Conservation (phyloP, 2,329 filamentous ascomycete species). For the Davidsoniella neocaledoniae region DNA sequence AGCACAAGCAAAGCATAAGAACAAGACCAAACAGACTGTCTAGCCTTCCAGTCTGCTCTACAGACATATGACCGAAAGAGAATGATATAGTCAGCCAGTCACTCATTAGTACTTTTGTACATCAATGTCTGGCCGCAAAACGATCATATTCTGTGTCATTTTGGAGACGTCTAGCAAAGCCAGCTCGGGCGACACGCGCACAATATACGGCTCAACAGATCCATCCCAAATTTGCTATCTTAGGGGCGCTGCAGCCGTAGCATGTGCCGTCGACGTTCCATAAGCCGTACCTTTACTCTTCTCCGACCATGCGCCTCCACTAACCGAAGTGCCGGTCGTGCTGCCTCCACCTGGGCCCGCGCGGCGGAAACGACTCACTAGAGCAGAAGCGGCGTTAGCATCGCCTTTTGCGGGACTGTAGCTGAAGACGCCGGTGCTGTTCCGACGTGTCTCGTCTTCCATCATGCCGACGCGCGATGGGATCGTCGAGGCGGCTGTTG, state of each 20-base stretch:
- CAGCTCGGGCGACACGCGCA: conserved; percentile 5
- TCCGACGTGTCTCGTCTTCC: conserved; percentile 10
- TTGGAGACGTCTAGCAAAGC: conserved; percentile 5
- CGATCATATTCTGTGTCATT: conserved; percentile 6
- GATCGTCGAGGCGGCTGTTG: neutral
- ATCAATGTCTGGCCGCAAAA: conserved; percentile 2
- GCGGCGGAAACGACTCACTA: conserved; percentile 6
- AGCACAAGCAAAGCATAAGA: neutral
- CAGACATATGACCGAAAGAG: too few relatives aligned
- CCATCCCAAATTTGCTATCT: conserved; percentile 12
- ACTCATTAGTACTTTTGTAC: too few relatives aligned
- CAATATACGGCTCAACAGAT: conserved; percentile 1
- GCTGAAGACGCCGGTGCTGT: conserved; percentile 1
- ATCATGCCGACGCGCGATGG: conserved; percentile 6
- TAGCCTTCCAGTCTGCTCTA: neutral
- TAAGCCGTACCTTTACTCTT: too few relatives aligned
- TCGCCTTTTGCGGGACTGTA: neutral
- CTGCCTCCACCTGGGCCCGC: neutral
- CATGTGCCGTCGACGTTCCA: neutral
- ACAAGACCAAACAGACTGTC: neutral
- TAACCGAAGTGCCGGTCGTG: neutral
- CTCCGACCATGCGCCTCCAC: neutral
- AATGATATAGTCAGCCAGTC: too few relatives aligned
- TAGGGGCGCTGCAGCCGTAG: conserved; percentile 2
- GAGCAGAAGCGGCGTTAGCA: neutral